Evolutionary conservation across 192 early-diverging fungal species (phyloP).

Genomic region (Obelidium mucronatum): DNA sequence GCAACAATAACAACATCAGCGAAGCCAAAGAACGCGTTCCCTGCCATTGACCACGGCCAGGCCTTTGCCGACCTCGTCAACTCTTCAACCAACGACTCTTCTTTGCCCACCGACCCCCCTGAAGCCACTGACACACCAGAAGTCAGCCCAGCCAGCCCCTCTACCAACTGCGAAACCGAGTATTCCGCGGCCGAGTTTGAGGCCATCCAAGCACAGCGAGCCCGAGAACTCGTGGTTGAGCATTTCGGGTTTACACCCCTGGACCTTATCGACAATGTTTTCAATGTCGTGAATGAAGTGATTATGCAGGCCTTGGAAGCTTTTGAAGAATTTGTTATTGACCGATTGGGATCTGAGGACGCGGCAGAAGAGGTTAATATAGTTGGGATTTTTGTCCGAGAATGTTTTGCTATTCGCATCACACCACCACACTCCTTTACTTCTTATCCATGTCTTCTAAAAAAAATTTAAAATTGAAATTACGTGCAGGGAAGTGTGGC

Average conservation of each 20-base stretch:
- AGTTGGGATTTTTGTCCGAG: not conserved
- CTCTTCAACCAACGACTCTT: too few species aligned
- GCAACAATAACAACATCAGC: too few species aligned
- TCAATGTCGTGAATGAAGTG: slow-evolving; percentile 78
- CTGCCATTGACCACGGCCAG: too few species aligned
- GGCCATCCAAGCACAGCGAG: not conserved
- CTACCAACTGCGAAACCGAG: not conserved
- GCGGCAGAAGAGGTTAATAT: not conserved
- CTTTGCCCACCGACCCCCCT: too few species aligned
- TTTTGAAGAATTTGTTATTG: slow-evolving; percentile 73
- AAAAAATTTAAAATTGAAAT: not conserved
- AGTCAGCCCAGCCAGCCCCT: too few species aligned
- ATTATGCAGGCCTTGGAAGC: slow-evolving; percentile 74
- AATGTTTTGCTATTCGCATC: not conserved
- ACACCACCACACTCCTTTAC: not conserved
- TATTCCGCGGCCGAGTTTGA: not conserved
- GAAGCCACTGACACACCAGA: too few species aligned
- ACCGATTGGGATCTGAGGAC: slow-evolving; percentile 52
- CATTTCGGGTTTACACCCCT: slow-evolving; percentile 83
- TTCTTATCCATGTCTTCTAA: too few species aligned
- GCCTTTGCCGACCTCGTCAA: too few species aligned
- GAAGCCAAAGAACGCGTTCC: too few species aligned
- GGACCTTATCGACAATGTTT: slow-evolving; percentile 83
- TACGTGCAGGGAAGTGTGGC: slow-evolving; percentile 67
- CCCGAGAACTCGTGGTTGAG: slow-evolving; percentile 49